Conservation (phyloP, 176 grass and related monocot species). For the Musa beccarii region DNA sequence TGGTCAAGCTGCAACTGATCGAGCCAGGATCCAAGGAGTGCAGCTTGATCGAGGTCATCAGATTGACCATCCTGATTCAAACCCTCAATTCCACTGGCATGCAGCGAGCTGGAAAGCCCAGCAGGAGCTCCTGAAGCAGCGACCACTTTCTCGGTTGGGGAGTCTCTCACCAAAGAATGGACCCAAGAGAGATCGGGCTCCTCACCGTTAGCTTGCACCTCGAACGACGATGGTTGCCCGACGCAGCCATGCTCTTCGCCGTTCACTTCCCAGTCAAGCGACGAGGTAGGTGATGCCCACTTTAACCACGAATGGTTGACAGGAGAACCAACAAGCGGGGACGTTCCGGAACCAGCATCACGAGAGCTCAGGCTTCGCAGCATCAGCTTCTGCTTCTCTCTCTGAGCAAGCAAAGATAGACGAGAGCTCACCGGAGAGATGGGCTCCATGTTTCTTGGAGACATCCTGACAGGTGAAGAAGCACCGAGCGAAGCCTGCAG, state of each 20-base stretch:
- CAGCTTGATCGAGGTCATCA: not conserved
- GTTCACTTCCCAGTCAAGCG: conserved; percentile 65
- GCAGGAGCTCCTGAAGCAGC: not conserved
- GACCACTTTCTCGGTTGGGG: not conserved
- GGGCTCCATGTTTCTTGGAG: conserved; percentile 53
- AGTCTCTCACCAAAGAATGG: conserved; percentile 38
- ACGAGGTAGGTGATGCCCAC: conserved; percentile 33
- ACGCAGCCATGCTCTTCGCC: conserved; percentile 18
- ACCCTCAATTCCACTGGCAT: not conserved
- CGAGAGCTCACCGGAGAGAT: conserved; percentile 45
- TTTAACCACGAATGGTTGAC: conserved; percentile 42
- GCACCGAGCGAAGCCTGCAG: conserved; percentile 39
- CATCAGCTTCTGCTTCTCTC: conserved; percentile 34
- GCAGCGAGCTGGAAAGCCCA: not conserved
- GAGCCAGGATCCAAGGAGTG: conserved; percentile 44
- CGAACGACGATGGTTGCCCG: not conserved
- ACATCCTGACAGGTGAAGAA: conserved; percentile 39
- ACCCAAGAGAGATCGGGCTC: conserved; percentile 70
- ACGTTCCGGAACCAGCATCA: conserved; percentile 23
- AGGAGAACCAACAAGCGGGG: conserved; percentile 34
- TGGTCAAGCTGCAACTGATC: conserved; percentile 65
- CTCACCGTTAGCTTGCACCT: conserved; percentile 21
- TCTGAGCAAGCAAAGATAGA: conserved; percentile 32
- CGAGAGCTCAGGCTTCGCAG: conserved; percentile 3
- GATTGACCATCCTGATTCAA: conserved; percentile 5